Percentiles rank a stretch among this genome's conserved stretches.
Evolutionary conservation across 2,329 filamentous ascomycete genomes (phyloP).

Genomic region (Dothidotthia symphoricarpi): DNA sequence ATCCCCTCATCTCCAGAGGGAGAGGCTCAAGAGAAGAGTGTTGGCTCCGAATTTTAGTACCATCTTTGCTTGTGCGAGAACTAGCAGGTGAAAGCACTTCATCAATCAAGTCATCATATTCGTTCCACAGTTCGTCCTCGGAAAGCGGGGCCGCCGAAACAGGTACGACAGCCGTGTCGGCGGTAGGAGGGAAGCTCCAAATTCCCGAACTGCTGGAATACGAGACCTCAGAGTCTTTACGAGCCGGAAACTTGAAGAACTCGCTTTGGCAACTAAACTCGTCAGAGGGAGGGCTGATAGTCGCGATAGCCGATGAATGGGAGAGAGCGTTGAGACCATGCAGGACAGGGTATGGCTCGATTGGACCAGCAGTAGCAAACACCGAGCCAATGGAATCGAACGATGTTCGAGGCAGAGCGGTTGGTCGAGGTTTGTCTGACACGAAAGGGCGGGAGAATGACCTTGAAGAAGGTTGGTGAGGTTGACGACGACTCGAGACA

Average conservation of each 20-base stretch:
- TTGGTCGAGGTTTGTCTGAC: conserved; percentile 45
- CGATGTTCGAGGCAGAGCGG: conserved; percentile 32
- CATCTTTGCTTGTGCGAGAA: conserved; percentile 9
- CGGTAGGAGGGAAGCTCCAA: conserved; percentile 57
- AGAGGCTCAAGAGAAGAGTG: conserved; percentile 33
- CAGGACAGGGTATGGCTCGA: conserved; percentile 37
- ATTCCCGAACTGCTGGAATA: conserved; percentile 65
- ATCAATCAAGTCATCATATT: conserved; percentile 85
- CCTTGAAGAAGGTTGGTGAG: conserved; percentile 66
- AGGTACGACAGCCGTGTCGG: conserved; percentile 63
- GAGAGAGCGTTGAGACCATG: conserved; percentile 35
- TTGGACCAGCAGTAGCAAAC: conserved; percentile 28
- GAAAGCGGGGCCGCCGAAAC: conserved; percentile 60
- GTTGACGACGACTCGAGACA: conserved; percentile 62
- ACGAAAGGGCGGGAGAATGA: conserved; percentile 84
- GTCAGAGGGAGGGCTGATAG: conserved; percentile 30
- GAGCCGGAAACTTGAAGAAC: conserved; percentile 71
- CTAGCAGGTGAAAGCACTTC: conserved; percentile 57
- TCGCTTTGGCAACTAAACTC: conserved; percentile 49
- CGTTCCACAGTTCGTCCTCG: conserved; percentile 91
- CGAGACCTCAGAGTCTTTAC: conserved; percentile 68
- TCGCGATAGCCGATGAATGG: conserved; percentile 42
- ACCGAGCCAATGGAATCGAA: conserved; percentile 32
- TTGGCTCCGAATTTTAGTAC: conserved; percentile 14
- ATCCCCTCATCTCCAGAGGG: conserved; percentile 25